Evolutionary conservation across 305 asterid species (phyloP), one percentile per base, ranked within the genome.

Genomic region (Nicotiana rustica): DNA sequence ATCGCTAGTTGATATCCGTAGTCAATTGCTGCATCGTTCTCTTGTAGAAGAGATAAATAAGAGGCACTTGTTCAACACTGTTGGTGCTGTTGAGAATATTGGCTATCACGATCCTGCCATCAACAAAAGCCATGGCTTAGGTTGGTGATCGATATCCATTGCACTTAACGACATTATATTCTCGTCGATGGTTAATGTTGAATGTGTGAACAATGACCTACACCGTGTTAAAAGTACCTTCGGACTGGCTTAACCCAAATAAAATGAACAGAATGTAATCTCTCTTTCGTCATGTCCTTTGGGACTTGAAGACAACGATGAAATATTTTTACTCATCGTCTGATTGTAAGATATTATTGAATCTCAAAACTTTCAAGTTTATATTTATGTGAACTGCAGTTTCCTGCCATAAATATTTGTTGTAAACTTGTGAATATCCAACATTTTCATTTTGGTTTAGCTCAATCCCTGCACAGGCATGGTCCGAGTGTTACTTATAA

Each of bases 1-100:
- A 57, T 94, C 98, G 1, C 1, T 92, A 78, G 84, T 93, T 82
- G 91, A 93, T 83, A 84, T 91, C 21, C 95, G 94, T 4, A 91
- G 97, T 89, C 95, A 91, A 78, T n/a, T 92, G 88, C 82, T 94
- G 89, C 94, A 94, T 41, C 85, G 77, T 79, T 82, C 86, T 3
- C 89, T 94, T 0, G 89, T 90, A 80, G 95, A 93, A 83, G 98
- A 94, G 91, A 60, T 93, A 38, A 88, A 83, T 82, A 92, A 90
- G 82, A 85, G 91, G 49, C 91, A 91, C 15, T 38, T 88, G 66
- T 94, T 90, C 91, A 93, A 90, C 56, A 94, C 97, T 1, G 92
- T 93, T 41, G 98, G 96, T 1, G 93, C 97, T 1, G 88, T 94
- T 4, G 96, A 94, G 85, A 80, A 93, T 56, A 89, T 94, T 13